Conservation (phyloP, 352 stramenopile genomes). For the Globisporangium acanthophoron region DNA sequence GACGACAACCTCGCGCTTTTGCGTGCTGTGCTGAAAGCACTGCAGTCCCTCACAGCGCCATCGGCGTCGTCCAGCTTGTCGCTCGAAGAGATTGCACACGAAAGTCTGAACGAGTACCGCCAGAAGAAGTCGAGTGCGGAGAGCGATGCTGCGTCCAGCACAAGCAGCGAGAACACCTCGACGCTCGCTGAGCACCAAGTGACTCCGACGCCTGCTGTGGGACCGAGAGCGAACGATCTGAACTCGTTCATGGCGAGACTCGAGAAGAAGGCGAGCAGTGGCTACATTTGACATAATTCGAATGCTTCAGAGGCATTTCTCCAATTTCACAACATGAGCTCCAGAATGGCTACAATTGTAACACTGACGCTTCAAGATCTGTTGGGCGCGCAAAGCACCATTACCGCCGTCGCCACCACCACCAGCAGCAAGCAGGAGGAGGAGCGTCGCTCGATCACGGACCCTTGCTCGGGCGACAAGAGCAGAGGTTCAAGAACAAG, state of each 20-base stretch:
- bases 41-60: constrained; percentile 46
- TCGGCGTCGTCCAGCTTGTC: constrained; percentile 35
- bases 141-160: background rate
- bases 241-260: constrained; percentile 51
- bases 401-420: no score
- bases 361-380: no score
- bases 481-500: background rate
- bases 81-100: constrained; percentile 45
- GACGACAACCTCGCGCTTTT: constrained; percentile 66
- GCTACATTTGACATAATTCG: no score
- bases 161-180: background rate
- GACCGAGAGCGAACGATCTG: constrained; percentile 19
- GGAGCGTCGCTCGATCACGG: background rate
- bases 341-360: no score
- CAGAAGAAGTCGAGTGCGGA: constrained; percentile 18
- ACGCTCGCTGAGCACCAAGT: constrained; percentile 3
- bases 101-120: constrained; percentile 26
- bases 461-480: background rate
- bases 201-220: constrained; percentile 1
- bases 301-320: no score
- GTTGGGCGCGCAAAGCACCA: no score
- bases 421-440: no score
- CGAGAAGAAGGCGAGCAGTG: constrained; percentile 34
- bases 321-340: no score
- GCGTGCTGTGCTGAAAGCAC: constrained; percentile 45